Evolutionary conservation across 805 yeast genomes (phyloP), one percentile per base, ranked within the genome.

Genomic region (Nakazawaea ernobii): DNA sequence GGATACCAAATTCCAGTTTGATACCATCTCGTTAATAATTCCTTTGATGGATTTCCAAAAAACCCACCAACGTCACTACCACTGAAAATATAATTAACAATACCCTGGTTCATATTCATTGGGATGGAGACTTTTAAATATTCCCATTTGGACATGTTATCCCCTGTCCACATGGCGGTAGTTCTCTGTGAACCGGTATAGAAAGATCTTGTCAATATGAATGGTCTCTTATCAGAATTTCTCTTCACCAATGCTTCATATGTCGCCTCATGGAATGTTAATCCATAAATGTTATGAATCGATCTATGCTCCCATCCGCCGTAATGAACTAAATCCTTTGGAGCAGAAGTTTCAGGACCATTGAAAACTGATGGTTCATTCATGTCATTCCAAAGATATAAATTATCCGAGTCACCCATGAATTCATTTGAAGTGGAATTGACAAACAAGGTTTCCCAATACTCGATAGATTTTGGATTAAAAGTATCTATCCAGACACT

Each of bases 61-160:
- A 94, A 94, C 0, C 99, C 99, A 32, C 97, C 98, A 40, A 94
- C 92, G 68, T 94, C 99, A 8, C 97, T 92, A 8, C 99, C 99
- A 6, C 86, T 76, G 67, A 91, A 92, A 29, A 97, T 96, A 81
- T 81, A 83, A 8, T 96, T 96, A 1, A 80, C 87, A 28, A 87
- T 69, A 41, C 90, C 89, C 53, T 83, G 75, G 3, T 95, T 86
- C 50, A 94, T 70, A 13, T 88, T 64, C 96, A 90, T 91, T 6
- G 98, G 97, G 39, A 89, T 75, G 0, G 97, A 87, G 5, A 79
- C 73, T 55, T 75, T 73, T 51, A 94, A 71, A 58, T 89, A 86
- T 52, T 84, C 94, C 99, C 99, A 94, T 54, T 76, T 83, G 2
- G 97, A 88, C 76, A 80, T 84, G 63, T 92, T 94, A 63, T 94